Percentiles rank a stretch among this genome's conserved stretches.
Evolutionary conservation across 2,329 filamentous ascomycete species (phyloP).

Genomic region (Lecanicillium sp.): DNA sequence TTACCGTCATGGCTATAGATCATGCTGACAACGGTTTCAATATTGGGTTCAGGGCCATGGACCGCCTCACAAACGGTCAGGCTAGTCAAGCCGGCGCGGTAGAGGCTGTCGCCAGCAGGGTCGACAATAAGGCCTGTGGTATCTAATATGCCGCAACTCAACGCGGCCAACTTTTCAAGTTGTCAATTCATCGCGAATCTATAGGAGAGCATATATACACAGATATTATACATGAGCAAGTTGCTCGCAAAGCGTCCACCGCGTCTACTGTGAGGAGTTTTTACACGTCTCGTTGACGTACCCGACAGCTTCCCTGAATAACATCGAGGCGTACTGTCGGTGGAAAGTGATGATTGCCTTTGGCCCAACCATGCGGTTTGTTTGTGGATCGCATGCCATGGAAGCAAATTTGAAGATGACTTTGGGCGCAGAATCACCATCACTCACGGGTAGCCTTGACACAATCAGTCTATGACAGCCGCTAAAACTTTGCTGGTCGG

Average conservation of each 20-base stretch:
- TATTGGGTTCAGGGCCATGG: slow-evolving; percentile 47
- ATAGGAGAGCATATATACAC: not conserved
- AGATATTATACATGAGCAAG: not conserved
- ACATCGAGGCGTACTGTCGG: not conserved
- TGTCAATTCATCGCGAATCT: not conserved
- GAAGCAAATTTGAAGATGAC: not conserved
- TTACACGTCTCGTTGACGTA: not conserved
- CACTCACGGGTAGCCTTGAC: slow-evolving; percentile 7
- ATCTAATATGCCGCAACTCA: slow-evolving; percentile 16
- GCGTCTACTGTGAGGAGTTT: not conserved
- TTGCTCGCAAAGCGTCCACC: no score
- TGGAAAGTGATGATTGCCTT: not conserved
- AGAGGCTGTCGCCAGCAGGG: slow-evolving; percentile 38
- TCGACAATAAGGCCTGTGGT: slow-evolving; percentile 34
- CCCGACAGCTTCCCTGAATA: slow-evolving; percentile 4
- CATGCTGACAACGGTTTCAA: slow-evolving; percentile 42
- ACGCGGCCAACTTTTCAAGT: not conserved
- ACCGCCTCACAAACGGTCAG: slow-evolving; percentile 44
- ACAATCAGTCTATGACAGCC: slow-evolving; percentile 22
- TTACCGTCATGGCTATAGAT: slow-evolving; percentile 51
- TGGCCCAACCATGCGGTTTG: not conserved
- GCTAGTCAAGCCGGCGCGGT: slow-evolving; percentile 42
- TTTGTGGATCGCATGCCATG: slow-evolving; percentile 6
- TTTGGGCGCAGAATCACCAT: not conserved
- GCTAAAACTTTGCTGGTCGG: slow-evolving; percentile 15